Percentiles rank a stretch among this genome's conserved stretches.
These are phyloP conservation scores for Agaricus blazei DNA, from an alignment of 768 basidiomycete species.

Conservation along the genomic window DNA sequence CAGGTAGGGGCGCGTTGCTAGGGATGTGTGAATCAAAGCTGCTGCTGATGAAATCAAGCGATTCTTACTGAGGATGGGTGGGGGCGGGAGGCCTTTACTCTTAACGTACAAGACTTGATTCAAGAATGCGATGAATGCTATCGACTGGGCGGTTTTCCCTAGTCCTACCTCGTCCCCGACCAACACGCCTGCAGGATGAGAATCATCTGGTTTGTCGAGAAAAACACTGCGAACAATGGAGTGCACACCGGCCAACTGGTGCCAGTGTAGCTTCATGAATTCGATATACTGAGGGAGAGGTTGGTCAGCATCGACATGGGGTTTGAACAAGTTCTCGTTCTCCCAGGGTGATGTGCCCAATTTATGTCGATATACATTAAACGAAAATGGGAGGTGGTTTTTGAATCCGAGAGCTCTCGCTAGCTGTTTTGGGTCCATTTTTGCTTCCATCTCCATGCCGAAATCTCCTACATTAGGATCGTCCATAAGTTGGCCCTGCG, in stretches of 20 bases:
- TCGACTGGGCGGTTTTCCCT: slow-evolving; percentile 23
- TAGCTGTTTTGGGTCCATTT: too few species aligned
- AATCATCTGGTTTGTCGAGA: background rate
- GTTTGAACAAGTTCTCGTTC: too few species aligned
- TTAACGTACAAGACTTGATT: slow-evolving; percentile 4
- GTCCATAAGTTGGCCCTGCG: too few species aligned
- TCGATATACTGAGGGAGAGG: background rate
- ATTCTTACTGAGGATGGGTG: slow-evolving; percentile 19
- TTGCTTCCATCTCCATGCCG: too few species aligned
- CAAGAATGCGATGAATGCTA: slow-evolving; percentile 17
- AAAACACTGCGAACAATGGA: slow-evolving; percentile 9
- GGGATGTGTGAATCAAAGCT: background rate
- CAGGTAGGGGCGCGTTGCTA: slow-evolving; percentile 13
- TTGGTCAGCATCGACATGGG: too few species aligned
- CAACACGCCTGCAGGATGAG: slow-evolving; percentile 11
- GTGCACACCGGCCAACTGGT: slow-evolving; percentile 13
- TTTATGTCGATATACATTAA: too few species aligned
- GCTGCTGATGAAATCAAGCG: slow-evolving; percentile 11
- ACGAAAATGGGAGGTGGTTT: too few species aligned
- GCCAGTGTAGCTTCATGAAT: background rate
- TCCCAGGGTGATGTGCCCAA: too few species aligned
- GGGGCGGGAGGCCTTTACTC: background rate
- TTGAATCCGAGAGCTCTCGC: too few species aligned
- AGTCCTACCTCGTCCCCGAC: slow-evolving; percentile 24
- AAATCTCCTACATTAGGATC: too few species aligned